Percentiles rank a stretch among this genome's conserved stretches.
phyloP scores from a whole-genome alignment of 1,284 basidiomycete genomes.

The Albatrellus sp. region DNA sequence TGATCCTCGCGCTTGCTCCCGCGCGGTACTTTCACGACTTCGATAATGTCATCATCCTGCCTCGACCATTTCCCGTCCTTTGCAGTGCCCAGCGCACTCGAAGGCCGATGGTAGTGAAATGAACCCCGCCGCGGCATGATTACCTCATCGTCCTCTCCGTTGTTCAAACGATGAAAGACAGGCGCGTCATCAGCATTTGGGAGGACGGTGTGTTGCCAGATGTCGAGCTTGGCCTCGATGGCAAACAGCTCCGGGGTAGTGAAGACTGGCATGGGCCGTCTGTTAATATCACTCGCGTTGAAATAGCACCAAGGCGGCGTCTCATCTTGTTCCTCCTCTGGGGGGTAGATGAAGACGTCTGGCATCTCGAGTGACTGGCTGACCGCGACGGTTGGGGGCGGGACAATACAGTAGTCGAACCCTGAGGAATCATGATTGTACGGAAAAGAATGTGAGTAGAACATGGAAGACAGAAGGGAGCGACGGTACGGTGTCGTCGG shows the following conservation, averaged over 20 bases:
- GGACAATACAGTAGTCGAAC: too few relatives aligned
- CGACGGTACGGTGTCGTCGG: too few relatives aligned
- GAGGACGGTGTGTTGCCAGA: conserved; percentile 15
- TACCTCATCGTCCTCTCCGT: conserved; percentile 17
- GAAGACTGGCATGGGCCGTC: conserved; percentile 16
- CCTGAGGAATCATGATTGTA: too few relatives aligned
- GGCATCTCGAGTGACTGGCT: conserved; percentile 28
- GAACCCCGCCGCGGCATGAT: conserved; percentile 17
- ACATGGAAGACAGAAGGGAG: too few relatives aligned
- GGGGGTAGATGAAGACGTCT: conserved; percentile 55
- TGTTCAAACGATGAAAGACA: conserved; percentile 16
- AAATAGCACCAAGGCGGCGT: conserved; percentile 55
- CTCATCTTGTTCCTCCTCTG: conserved; percentile 49
- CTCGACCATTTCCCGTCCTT: conserved; percentile 11
- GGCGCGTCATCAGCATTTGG: conserved; percentile 20
- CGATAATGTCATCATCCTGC: conserved; percentile 42
- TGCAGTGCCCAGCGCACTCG: conserved; percentile 5
- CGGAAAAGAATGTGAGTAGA: too few relatives aligned
- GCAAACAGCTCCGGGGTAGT: conserved; percentile 28
- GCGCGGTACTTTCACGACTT: conserved; percentile 54
- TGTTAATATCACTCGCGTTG: conserved; percentile 31
- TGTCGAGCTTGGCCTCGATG: conserved; percentile 26
- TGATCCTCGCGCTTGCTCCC: conserved; percentile 3
- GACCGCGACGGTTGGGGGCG: too few relatives aligned
- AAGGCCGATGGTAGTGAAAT: background rate